Evolutionary conservation across 441 rosid species (phyloP).

Genomic region (Biscutella auriculata): DNA sequence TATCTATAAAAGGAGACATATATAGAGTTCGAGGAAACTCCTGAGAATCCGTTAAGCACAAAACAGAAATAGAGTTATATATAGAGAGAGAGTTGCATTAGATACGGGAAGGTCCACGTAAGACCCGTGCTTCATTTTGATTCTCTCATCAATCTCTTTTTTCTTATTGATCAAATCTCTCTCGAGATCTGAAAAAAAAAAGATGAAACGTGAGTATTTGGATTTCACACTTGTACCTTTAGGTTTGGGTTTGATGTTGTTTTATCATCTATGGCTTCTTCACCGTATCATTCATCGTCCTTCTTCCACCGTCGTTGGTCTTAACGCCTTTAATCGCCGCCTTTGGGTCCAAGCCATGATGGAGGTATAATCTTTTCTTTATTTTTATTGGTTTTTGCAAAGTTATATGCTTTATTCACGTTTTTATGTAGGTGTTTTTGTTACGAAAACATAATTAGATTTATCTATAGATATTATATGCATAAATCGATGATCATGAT

Average conservation of each 20-base stretch:
- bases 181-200: background rate
- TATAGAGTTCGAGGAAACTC: background rate
- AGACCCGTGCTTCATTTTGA: conserved; percentile 23
- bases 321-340: conserved; percentile 73
- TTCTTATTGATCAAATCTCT: background rate
- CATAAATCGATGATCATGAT: conserved; percentile 7
- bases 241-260: conserved; percentile 42
- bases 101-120: conserved; percentile 21
- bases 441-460: background rate
- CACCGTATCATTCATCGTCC: conserved; percentile 45
- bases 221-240: conserved; percentile 52
- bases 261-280: conserved; percentile 75
- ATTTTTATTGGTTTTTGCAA: background rate
- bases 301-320: conserved; percentile 54
- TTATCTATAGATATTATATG: background rate
- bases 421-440: background rate
- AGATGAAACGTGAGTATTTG: conserved; percentile 38
- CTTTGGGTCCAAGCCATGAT: conserved; percentile 89
- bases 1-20: conserved; percentile 19
- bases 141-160: background rate
- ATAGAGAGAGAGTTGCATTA: background rate
- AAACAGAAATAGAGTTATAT: background rate
- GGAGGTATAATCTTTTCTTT: conserved; percentile 36
- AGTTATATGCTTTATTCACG: background rate
- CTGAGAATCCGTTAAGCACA: conserved; percentile 5